These are phyloP conservation scores for Pyrenophora seminiperda DNA, from an alignment of 2,329 filamentous ascomycete species.

Conservation along the genomic window DNA sequence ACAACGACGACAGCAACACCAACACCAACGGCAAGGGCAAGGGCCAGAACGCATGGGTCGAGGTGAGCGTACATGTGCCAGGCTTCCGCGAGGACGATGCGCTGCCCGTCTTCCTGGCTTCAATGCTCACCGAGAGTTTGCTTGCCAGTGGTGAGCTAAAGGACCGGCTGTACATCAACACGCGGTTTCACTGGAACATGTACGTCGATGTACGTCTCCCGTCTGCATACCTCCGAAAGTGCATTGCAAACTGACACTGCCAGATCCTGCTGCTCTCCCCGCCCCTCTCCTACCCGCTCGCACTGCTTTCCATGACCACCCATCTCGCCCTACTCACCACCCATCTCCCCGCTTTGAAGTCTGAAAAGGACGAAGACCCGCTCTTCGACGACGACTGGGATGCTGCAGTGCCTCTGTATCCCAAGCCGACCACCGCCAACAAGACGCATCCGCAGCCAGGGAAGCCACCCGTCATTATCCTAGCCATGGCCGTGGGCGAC, in stretches of 20 bases:
- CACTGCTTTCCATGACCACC: slow-evolving; percentile 87
- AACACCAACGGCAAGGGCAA: slow-evolving; percentile 38
- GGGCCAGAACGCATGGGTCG: slow-evolving; percentile 75
- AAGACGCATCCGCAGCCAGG: slow-evolving; percentile 33
- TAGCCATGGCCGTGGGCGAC: slow-evolving; percentile 82
- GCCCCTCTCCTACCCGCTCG: slow-evolving; percentile 88
- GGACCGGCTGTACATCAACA: slow-evolving; percentile 82
- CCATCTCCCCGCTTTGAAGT: slow-evolving; percentile 81
- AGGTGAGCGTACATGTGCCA: slow-evolving; percentile 89
- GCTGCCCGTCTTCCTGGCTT: slow-evolving; percentile 80
- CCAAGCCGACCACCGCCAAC: slow-evolving; percentile 49
- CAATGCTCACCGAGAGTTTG: slow-evolving; percentile 88
- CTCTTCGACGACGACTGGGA: slow-evolving; percentile 99
- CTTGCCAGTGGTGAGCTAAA: slow-evolving; percentile 70
- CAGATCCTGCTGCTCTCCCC: slow-evolving; percentile 93
- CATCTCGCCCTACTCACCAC: slow-evolving; percentile 92
- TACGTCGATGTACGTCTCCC: slow-evolving; percentile 79
- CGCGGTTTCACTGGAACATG: slow-evolving; percentile 92
- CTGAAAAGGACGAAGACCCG: slow-evolving; percentile 91
- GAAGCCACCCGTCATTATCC: slow-evolving; percentile 83
- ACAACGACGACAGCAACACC: slow-evolving; percentile 27
- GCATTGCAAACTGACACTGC: slow-evolving; percentile 7
- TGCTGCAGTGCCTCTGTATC: slow-evolving; percentile 77
- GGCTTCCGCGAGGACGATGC: slow-evolving; percentile 90
- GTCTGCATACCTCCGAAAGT: background rate